phyloP scores from a whole-genome alignment of 2,329 filamentous ascomycete genomes.

The Pyrenochaeta sp. region DNA sequence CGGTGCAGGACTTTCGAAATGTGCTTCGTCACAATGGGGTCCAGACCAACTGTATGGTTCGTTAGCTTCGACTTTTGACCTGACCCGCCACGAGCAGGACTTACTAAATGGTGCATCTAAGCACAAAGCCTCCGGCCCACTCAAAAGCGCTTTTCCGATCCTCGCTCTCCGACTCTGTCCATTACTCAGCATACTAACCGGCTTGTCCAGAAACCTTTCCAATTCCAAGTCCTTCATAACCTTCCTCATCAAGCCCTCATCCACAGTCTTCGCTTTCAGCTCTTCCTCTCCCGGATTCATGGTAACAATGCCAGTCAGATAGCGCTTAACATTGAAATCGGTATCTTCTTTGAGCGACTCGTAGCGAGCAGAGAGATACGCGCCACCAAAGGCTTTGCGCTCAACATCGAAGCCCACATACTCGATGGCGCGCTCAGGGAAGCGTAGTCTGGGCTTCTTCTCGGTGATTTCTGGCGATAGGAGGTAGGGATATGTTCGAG shows the following conservation, averaged over 20 bases:
- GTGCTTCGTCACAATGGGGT: conserved; percentile 78
- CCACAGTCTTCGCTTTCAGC: conserved; percentile 56
- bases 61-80: conserved; percentile 2
- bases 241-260: conserved; percentile 60
- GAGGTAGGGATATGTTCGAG: conserved; percentile 81
- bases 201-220: conserved; percentile 74
- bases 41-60: conserved; percentile 74
- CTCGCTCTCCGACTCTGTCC: conserved; percentile 87
- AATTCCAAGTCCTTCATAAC: conserved; percentile 77
- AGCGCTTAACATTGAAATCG: conserved; percentile 85
- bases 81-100: conserved; percentile 22
- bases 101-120: conserved; percentile 85
- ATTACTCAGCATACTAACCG: conserved; percentile 90
- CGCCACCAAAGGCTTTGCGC: conserved; percentile 65
- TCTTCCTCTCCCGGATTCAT: conserved; percentile 73
- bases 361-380: conserved; percentile 89
- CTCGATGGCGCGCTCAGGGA: conserved; percentile 74
- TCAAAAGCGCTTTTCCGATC: conserved; percentile 86
- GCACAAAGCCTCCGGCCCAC: conserved; percentile 79
- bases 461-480: conserved; percentile 66
- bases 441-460: conserved; percentile 62
- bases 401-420: conserved; percentile 92
- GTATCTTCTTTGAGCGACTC: conserved; percentile 86
- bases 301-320: conserved; percentile 81
- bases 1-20: conserved; percentile 75